phyloP scores from a whole-genome alignment of 129 eudicot species.

The Ambrosia artemisiifolia region DNA sequence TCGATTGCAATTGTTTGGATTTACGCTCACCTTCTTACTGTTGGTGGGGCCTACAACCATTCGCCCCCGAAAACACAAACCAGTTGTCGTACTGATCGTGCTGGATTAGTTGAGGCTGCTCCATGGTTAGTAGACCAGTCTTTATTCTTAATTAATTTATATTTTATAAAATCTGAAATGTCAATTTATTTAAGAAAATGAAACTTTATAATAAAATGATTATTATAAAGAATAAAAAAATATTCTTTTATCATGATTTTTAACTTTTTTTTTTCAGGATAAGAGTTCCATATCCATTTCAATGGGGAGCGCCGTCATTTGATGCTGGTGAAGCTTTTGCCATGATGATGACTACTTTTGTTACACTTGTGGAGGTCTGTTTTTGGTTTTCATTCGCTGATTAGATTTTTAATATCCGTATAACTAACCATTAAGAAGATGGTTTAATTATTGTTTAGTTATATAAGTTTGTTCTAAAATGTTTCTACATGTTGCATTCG shows the following conservation, averaged over 20 bases:
- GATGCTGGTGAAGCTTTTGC: constrained; percentile 86
- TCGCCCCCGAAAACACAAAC: constrained; percentile 54
- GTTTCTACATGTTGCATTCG: constrained; percentile 14
- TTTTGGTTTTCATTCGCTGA: background rate
- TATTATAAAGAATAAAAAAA: background rate
- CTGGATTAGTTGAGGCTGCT: constrained; percentile 75
- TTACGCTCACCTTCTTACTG: constrained; percentile 82
- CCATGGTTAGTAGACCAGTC: constrained; percentile 53
- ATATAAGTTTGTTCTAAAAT: background rate
- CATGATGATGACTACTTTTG: constrained; percentile 73
- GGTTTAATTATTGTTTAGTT: background rate
- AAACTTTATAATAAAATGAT: background rate
- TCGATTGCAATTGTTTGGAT: constrained; percentile 82
- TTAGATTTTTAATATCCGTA: background rate
- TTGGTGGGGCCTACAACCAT: constrained; percentile 79
- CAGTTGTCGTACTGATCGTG: constrained; percentile 83
- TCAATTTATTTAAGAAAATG: background rate
- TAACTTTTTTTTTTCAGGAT: constrained; percentile 36
- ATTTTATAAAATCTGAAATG: background rate
- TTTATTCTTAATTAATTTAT: background rate
- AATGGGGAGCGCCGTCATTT: constrained; percentile 76
- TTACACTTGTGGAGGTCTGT: constrained; percentile 66
- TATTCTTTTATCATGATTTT: background rate
- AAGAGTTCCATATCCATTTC: constrained; percentile 72
- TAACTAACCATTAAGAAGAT: background rate